Percentiles rank a stretch among this genome's conserved stretches.
Evolutionary conservation across 768 basidiomycete genomes (phyloP).

Genomic region (Russula compacta): DNA sequence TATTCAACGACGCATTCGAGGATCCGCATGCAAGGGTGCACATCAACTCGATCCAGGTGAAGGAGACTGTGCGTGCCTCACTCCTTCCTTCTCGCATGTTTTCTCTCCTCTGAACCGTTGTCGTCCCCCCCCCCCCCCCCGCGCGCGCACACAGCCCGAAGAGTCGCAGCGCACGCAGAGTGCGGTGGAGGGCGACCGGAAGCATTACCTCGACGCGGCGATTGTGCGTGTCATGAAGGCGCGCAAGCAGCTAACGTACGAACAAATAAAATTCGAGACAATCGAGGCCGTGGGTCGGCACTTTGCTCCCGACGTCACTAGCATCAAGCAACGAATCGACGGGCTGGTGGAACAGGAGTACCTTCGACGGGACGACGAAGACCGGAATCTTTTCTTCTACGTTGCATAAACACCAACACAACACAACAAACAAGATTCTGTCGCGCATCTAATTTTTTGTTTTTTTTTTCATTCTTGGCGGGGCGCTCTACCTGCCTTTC

Average conservation of each 20-base stretch:
- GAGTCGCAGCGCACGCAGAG: conserved; percentile 77
- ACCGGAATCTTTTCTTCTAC: conserved; percentile 68
- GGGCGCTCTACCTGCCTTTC: background rate
- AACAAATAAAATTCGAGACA: conserved; percentile 72
- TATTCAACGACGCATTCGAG: conserved; percentile 74
- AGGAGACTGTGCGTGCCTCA: conserved; percentile 61
- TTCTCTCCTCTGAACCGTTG: background rate
- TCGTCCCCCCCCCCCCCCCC: background rate
- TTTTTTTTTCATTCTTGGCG: background rate
- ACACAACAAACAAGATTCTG: too few species aligned
- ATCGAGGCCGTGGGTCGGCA: conserved; percentile 82
- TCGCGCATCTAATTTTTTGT: background rate
- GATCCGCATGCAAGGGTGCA: conserved; percentile 73
- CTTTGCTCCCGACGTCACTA: conserved; percentile 75
- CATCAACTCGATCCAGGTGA: conserved; percentile 93
- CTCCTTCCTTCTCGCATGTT: background rate
- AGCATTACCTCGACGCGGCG: conserved; percentile 81
- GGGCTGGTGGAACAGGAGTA: conserved; percentile 82
- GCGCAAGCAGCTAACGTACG: conserved; percentile 72
- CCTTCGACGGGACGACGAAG: conserved; percentile 63
- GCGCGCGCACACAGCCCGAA: too few species aligned
- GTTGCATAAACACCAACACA: conserved; percentile 47
- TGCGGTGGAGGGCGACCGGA: conserved; percentile 81
- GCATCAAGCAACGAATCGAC: conserved; percentile 81
- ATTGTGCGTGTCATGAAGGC: conserved; percentile 97